Conservation (phyloP, 495 filamentous ascomycete genomes). For the Cercophora scortea region DNA sequence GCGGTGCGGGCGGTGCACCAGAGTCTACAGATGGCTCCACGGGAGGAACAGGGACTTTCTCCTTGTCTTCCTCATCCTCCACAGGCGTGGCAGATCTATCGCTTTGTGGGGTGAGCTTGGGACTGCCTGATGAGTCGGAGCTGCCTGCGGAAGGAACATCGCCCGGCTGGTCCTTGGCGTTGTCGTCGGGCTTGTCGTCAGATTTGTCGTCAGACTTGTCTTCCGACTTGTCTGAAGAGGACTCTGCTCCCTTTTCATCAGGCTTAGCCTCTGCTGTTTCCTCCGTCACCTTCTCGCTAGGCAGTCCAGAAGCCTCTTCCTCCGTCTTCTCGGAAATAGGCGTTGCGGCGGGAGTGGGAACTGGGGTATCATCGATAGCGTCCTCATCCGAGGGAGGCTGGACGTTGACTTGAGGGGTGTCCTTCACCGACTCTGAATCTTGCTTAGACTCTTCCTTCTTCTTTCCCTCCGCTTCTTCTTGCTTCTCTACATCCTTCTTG, state of each 20-base stretch:
- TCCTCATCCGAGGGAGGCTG: slow-evolving; percentile 11
- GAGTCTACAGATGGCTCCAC: slow-evolving; percentile 12
- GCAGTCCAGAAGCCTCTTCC: slow-evolving; percentile 4
- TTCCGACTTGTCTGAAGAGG: slow-evolving; percentile 1
- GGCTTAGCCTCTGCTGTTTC: neutral
- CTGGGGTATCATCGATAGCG: slow-evolving; percentile 15
- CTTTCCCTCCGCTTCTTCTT: slow-evolving; percentile 5
- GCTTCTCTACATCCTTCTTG: slow-evolving; percentile 5
- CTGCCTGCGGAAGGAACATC: slow-evolving; percentile 6
- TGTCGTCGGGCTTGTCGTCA: slow-evolving; percentile 8
- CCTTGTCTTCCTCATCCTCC: slow-evolving; percentile 14
- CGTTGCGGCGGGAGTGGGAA: slow-evolving; percentile 16
- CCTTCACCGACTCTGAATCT: neutral
- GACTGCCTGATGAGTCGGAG: slow-evolving; percentile 16
- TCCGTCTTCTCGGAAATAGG: slow-evolving; percentile 20
- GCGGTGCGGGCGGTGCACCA: slow-evolving; percentile 13
- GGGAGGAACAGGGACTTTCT: slow-evolving; percentile 25
- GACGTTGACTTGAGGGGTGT: neutral
- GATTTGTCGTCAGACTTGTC: slow-evolving; percentile 7
- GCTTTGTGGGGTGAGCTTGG: slow-evolving; percentile 24
- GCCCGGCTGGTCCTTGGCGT: neutral
- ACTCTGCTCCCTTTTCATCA: neutral
- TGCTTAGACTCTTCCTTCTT: slow-evolving; percentile 10
- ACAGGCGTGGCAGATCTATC: slow-evolving; percentile 13
- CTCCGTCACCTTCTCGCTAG: neutral